Base-by-base conservation (phyloP, 495 filamentous ascomycete species). In the Venustampulla echinocandica region DNA sequence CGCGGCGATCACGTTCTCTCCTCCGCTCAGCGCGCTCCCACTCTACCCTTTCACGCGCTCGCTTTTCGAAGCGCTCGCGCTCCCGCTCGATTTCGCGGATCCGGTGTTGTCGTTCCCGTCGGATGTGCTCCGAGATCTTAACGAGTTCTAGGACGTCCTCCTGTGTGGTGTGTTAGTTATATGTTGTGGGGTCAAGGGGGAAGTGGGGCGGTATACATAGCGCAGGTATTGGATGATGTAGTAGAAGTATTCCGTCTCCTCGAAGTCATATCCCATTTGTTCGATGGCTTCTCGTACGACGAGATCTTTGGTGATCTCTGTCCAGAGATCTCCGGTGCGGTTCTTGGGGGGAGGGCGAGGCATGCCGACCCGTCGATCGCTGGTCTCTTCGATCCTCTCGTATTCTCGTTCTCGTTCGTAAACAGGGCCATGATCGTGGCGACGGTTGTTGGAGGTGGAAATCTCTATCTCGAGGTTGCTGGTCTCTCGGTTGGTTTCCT, bases 271-370 rank as follows among this genome's bases (percentile, higher is more conserved):
- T 0, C 87, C 88, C 47, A 79, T 61, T 42, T 80, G 67, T 49
- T 94, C 81, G 53, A 98, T 87, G 0, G 92, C 93, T 59, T 97
- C 90, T 45, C 79, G 76, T 30, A 82, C 74, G 10, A 98, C 87
- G 38, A 98, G 63, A 54, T 95, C 88, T 67, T 94, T 96, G 6
- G 90, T 94, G 55, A 98, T 89, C 61, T 97, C 92, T 0, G 92
- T 98, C 93, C 93, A 97, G 63, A 94, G 82, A 47, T 84, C 77
- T 38, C 79, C 80, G 6, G 40, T 30, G 15, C 49, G 24, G 7
- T 53, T 14, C 25, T 50, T 52, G 42, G 74, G 70, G 23, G 70
- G 68, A 9, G 66, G 65, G 0, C 65, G 52, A 2, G 66, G 56
- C 10, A 53, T 59, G 19, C 59, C 52, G 36, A 71, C 61, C 17